phyloP scores from a whole-genome alignment of 1,284 basidiomycete species.

The Vanrija sp. region DNA sequence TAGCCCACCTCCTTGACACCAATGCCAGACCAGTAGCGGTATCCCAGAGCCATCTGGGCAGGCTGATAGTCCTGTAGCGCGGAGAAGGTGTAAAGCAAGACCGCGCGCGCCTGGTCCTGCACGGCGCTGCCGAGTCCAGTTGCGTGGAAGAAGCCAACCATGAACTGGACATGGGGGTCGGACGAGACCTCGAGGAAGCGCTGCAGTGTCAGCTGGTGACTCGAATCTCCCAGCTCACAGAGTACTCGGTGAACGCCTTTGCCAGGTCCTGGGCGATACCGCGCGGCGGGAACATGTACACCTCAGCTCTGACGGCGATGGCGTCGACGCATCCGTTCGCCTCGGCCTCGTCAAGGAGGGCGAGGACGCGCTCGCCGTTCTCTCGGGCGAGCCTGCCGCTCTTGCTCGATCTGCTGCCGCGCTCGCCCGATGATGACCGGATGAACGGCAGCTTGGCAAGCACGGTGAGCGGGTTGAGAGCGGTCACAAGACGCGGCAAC shows the following conservation, averaged over 20 bases:
- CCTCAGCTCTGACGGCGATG: conserved; percentile 63
- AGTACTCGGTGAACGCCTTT: conserved; percentile 25
- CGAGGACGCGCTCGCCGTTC: conserved; percentile 66
- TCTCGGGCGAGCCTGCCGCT: conserved; percentile 17
- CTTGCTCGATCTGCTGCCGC: conserved; percentile 8
- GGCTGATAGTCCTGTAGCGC: conserved; percentile 80
- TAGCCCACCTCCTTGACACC: conserved; percentile 64
- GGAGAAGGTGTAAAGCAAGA: conserved; percentile 89
- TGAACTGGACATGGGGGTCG: conserved; percentile 76
- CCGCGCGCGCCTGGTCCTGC: conserved; percentile 56
- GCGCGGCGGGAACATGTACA: conserved; percentile 57
- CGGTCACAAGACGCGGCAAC: conserved; percentile 27
- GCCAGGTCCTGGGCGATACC: conserved; percentile 36
- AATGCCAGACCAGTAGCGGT: conserved; percentile 93
- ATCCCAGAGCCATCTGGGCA: conserved; percentile 88
- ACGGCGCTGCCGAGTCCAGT: conserved; percentile 69
- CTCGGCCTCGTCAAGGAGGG: conserved; percentile 70
- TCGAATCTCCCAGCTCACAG: too few species aligned
- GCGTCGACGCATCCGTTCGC: conserved; percentile 75
- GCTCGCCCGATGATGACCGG: conserved; percentile 12
- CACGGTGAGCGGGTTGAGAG: conserved; percentile 32
- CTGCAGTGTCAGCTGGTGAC: background rate
- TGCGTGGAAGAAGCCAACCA: conserved; percentile 79
- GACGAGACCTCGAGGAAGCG: conserved; percentile 45
- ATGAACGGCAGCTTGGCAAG: conserved; percentile 1